Percentiles rank a stretch among this genome's conserved stretches.
These are phyloP conservation scores for Galeopsis tetrahit DNA, from an alignment of 257 asterid genomes.

Conservation along the genomic window DNA sequence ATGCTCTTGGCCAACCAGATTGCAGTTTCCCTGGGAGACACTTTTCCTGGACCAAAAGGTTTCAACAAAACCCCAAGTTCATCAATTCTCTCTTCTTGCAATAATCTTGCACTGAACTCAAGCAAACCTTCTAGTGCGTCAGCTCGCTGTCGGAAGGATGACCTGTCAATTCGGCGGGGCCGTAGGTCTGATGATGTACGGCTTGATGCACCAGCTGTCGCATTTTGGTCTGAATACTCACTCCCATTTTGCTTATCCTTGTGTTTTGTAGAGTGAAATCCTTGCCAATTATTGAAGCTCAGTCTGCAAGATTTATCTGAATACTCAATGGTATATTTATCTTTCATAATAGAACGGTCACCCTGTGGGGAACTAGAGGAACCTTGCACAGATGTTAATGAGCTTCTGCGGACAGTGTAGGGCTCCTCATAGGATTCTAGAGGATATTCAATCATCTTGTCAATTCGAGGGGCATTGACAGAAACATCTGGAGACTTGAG, in stretches of 20 bases:
- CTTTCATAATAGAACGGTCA: conserved; percentile 77
- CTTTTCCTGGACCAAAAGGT: conserved; percentile 91
- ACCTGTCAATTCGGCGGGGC: conserved; percentile 71
- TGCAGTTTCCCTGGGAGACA: conserved; percentile 93
- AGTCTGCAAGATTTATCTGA: conserved; percentile 54
- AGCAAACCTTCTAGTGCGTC: conserved; percentile 93
- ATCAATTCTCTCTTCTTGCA: conserved; percentile 76
- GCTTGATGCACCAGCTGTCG: conserved; percentile 93
- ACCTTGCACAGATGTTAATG: conserved; percentile 57
- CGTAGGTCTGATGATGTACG: conserved; percentile 76
- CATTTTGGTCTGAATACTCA: conserved; percentile 81
- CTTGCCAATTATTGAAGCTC: conserved; percentile 65
- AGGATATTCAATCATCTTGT: conserved; percentile 79
- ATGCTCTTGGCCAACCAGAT: conserved; percentile 92
- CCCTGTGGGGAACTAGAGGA: conserved; percentile 69
- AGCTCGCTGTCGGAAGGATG: conserved; percentile 83
- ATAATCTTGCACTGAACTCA: conserved; percentile 84
- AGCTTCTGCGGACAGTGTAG: conserved; percentile 46
- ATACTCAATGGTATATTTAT: conserved; percentile 68
- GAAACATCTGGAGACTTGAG: conserved; percentile 75
- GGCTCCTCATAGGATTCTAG: conserved; percentile 61
- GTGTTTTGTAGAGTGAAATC: conserved; percentile 43
- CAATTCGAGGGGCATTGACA: conserved; percentile 80
- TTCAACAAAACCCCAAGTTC: conserved; percentile 81
- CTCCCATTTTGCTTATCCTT: conserved; percentile 57